phyloP scores from a whole-genome alignment of 148 eudicot species.

The Rhododendron griersonianum region DNA sequence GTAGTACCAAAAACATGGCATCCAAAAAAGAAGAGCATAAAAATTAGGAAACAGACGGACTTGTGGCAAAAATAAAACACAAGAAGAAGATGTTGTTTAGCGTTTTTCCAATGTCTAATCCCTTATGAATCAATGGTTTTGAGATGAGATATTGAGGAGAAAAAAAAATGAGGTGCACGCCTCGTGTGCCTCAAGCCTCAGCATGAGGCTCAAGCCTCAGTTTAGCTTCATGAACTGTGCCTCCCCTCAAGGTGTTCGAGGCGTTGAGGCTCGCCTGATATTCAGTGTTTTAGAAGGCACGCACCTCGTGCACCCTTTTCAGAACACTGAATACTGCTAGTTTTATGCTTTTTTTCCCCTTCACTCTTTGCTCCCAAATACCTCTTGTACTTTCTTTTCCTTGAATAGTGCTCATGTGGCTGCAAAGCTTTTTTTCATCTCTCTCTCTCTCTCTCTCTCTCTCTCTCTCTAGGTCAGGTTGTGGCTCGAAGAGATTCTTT shows the following conservation, averaged over 20 bases:
- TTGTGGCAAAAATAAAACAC: not conserved
- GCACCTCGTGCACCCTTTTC: not conserved
- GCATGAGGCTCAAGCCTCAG: too few species aligned
- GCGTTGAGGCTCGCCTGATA: not conserved
- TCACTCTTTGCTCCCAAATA: not conserved
- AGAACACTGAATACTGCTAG: not conserved
- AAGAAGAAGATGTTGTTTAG: not conserved
- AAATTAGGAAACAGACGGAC: not conserved
- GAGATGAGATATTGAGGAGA: not conserved
- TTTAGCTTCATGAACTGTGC: not conserved
- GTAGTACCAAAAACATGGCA: not conserved
- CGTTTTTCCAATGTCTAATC: not conserved
- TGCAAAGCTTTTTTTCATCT: not conserved
- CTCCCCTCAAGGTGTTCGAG: not conserved
- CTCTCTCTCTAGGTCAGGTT: conserved; percentile 50
- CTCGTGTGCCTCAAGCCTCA: not conserved
- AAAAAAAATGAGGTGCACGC: not conserved
- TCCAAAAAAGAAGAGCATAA: not conserved
- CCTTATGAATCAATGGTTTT: not conserved
- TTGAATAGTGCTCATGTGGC: not conserved
- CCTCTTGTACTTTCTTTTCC: not conserved
- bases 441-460: not conserved
- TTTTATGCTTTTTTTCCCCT: not conserved
- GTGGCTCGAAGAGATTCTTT: conserved; percentile 94
- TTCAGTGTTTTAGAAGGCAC: not conserved